Conservation (phyloP, 352 stramenopile species). For the Pythium aquatile region DNA sequence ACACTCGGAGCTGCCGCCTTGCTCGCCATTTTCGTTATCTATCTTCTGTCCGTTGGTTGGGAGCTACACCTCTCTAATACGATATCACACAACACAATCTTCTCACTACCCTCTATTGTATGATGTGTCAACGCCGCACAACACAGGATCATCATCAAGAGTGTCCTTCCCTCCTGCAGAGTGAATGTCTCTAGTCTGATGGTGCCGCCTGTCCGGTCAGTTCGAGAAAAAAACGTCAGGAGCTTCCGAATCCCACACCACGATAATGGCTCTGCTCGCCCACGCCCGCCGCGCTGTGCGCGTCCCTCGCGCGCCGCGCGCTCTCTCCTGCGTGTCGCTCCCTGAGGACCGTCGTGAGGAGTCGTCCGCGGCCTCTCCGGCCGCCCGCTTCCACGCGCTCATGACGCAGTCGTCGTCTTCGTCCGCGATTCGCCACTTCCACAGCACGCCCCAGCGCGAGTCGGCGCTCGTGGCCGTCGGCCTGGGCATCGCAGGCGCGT, state of each 20-base stretch:
- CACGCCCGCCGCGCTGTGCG: constrained; percentile 13
- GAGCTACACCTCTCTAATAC: neutral
- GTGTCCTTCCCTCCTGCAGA: neutral
- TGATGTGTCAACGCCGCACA: neutral
- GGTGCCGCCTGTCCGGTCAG: neutral
- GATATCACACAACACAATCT: neutral
- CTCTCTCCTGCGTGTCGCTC: constrained; percentile 1
- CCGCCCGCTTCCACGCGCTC: constrained; percentile 15
- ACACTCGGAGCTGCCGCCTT: constrained; percentile 65
- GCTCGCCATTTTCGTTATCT: constrained; percentile 40
- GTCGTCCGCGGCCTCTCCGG: constrained; percentile 1
- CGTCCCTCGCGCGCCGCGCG: constrained; percentile 7
- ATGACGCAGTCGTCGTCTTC: neutral
- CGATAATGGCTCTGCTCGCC: constrained; percentile 5
- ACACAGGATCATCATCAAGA: neutral
- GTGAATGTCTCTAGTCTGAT: constrained; percentile 6
- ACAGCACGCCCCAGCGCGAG: constrained; percentile 65
- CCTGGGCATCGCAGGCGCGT: constrained; percentile 64
- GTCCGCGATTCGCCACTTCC: constrained; percentile 47
- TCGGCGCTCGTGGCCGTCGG: constrained; percentile 58
- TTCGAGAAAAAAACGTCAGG: neutral
- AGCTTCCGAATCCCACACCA: neutral
- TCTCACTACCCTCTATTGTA: constrained; percentile 1
- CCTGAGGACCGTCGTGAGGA: neutral
- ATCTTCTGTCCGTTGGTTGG: neutral